Evolutionary conservation across 441 rosid genomes (phyloP), one percentile per base, ranked within the genome.

Genomic region (Hura crepitans): DNA sequence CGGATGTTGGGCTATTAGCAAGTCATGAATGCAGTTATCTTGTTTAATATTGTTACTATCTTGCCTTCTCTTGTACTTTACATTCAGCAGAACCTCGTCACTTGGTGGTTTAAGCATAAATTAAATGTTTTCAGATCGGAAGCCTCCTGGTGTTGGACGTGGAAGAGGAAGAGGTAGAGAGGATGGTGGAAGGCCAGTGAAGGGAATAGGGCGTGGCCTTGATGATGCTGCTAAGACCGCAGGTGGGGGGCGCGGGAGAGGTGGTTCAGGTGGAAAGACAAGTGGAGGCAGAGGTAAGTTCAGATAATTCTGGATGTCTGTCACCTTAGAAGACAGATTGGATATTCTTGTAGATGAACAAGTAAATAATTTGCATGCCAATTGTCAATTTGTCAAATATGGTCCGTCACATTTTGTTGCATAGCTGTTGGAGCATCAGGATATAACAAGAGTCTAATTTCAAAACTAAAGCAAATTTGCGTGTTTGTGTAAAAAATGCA

Each of bases 141-240:
- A 64, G 77, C 91, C 94, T 46, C 91, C 94, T 70, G 91, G 89
- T 0, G 86, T 89, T 0, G 93, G 91, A 23, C 91, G 90, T 50
- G 94, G 94, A 76, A 82, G 91, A 81, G 94, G 89, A 64, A 85
- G 94, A 75, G 91, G 94, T 33, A 81, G 91, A 80, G 91, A 85
- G 69, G 92, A 87, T 33, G 86, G 89, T 71, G 89, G 86, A 70
- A 84, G 90, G 78, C 86, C 77, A 62, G 68, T 83, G 39, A 87
- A 80, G 76, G 92, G 90, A 66, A 79, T 81, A 59, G 90, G 95
- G 43, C 91, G 88, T 74, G 89, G 95, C 17, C 80, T 89, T 31
- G 95, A 89, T 66, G 95, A 89, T 66, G 89, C 82, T 59, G 67
- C 80, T 39, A 84, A 80, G 79, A 86, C 89, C 57, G 64, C 73